Conservation (phyloP, 2,329 filamentous ascomycete genomes). For the Alternaria longipes region DNA sequence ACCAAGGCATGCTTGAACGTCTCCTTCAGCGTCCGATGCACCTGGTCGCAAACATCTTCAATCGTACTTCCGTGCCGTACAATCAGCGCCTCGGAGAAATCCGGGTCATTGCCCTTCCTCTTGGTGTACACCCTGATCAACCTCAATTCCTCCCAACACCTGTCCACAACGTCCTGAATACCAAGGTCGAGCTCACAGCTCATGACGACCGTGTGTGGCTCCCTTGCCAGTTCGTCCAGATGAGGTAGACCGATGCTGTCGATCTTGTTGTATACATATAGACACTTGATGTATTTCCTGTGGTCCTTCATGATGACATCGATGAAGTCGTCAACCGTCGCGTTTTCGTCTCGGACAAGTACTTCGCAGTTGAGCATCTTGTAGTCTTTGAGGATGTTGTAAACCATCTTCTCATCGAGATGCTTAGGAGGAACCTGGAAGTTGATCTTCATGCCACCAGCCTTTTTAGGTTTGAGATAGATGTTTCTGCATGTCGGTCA, state of each 20-base stretch:
- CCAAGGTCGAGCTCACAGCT: slow-evolving; percentile 95
- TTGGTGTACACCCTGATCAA: slow-evolving; percentile 91
- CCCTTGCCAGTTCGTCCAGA: slow-evolving; percentile 88
- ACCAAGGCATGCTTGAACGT: slow-evolving; percentile 99
- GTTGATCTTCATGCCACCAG: slow-evolving; percentile 98
- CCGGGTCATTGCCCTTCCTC: slow-evolving; percentile 87
- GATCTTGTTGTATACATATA: slow-evolving; percentile 99
- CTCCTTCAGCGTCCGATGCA: slow-evolving; percentile 94
- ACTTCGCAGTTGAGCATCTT: slow-evolving; percentile 99
- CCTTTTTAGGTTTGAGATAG: slow-evolving; percentile 94
- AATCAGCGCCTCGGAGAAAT: slow-evolving; percentile 91
- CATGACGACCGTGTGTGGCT: slow-evolving; percentile 96
- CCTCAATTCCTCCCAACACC: slow-evolving; percentile 92
- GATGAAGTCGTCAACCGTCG: slow-evolving; percentile 96
- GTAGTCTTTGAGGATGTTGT: slow-evolving; percentile 97
- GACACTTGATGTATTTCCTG: slow-evolving; percentile 90
- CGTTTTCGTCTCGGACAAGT: slow-evolving; percentile 89
- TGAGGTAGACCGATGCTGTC: slow-evolving; percentile 94
- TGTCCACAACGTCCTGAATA: slow-evolving; percentile 89
- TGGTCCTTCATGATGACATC: slow-evolving; percentile 99
- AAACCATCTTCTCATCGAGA: slow-evolving; percentile 97
- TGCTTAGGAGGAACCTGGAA: slow-evolving; percentile 89
- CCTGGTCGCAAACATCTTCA: slow-evolving; percentile 95
- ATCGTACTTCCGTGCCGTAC: slow-evolving; percentile 88
- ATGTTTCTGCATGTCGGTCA: slow-evolving; percentile 74